Evolutionary conservation across 306 rosid genomes (phyloP).

Genomic region (Cucurbita ficifolia): DNA sequence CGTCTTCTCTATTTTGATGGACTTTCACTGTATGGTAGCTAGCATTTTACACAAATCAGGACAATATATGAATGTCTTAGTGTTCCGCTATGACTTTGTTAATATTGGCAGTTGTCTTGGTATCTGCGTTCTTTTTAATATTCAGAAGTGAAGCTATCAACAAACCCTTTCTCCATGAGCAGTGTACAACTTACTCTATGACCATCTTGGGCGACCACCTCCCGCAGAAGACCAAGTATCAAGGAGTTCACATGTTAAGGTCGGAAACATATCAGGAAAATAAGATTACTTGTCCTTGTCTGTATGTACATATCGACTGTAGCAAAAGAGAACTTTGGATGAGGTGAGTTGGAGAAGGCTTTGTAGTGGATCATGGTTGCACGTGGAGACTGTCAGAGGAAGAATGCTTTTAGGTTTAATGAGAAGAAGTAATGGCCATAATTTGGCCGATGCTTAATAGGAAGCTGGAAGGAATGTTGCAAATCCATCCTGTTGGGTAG

Average conservation of each 20-base stretch:
- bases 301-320: not conserved
- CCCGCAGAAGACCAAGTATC: not conserved
- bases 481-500: not conserved
- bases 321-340: not conserved
- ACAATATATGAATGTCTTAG: not conserved
- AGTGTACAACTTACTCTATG: not conserved
- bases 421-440: not conserved
- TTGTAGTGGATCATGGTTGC: not conserved
- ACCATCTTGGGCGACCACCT: not conserved
- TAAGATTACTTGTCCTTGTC: not conserved
- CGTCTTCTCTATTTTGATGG: not conserved
- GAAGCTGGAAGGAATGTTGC: not conserved
- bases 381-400: constrained; percentile 1
- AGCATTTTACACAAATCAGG: not conserved
- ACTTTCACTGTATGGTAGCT: not conserved
- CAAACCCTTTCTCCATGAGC: not conserved
- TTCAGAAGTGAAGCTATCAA: not conserved
- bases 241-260: not conserved
- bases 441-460: not conserved
- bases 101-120: not conserved
- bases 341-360: not conserved
- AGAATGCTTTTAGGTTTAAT: not conserved
- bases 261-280: not conserved
- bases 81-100: not conserved
- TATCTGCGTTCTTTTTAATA: not conserved